Conservation (phyloP, 768 basidiomycete species). For the Kockovaella imperatae region DNA sequence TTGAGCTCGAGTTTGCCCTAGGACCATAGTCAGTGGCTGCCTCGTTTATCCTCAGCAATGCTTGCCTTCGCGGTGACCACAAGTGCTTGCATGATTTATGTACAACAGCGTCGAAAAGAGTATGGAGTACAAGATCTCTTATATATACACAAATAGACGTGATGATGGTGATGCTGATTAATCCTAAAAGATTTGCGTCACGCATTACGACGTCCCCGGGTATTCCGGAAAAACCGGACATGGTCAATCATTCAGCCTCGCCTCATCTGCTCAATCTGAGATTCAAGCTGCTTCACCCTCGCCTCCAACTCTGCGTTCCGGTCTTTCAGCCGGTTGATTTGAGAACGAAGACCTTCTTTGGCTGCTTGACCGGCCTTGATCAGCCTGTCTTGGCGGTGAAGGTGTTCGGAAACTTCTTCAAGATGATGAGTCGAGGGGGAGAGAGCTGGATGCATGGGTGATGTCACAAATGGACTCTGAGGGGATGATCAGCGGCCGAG, state of each 20-base stretch:
- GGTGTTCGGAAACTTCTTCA: constrained; percentile 22
- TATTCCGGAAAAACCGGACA: background rate
- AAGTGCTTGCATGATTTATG: too few relatives aligned
- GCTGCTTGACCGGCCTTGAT: constrained; percentile 26
- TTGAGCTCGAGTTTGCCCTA: too few relatives aligned
- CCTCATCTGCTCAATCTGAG: constrained; percentile 5
- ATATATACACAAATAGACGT: too few relatives aligned
- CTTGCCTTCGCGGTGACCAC: background rate
- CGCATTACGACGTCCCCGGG: too few relatives aligned
- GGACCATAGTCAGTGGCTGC: too few relatives aligned
- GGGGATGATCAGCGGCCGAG: background rate
- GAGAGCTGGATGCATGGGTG: constrained; percentile 14
- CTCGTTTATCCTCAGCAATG: background rate
- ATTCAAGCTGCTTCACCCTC: constrained; percentile 13
- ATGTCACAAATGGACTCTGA: constrained; percentile 23
- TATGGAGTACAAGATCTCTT: too few relatives aligned
- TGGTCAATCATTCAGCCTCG: background rate
- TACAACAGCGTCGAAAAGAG: too few relatives aligned
- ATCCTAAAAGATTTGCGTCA: too few relatives aligned
- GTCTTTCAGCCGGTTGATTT: constrained; percentile 20
- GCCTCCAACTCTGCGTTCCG: constrained; percentile 17
- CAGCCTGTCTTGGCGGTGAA: constrained; percentile 29
- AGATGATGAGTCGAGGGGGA: constrained; percentile 16
- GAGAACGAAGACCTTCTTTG: constrained; percentile 30
- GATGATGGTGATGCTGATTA: too few relatives aligned